A percentile compares a stretch with the other conserved stretches of the same genome.
These are phyloP conservation scores for Simmondsia chinensis DNA, from an alignment of 148 eudicot species.

Conservation along the genomic window DNA sequence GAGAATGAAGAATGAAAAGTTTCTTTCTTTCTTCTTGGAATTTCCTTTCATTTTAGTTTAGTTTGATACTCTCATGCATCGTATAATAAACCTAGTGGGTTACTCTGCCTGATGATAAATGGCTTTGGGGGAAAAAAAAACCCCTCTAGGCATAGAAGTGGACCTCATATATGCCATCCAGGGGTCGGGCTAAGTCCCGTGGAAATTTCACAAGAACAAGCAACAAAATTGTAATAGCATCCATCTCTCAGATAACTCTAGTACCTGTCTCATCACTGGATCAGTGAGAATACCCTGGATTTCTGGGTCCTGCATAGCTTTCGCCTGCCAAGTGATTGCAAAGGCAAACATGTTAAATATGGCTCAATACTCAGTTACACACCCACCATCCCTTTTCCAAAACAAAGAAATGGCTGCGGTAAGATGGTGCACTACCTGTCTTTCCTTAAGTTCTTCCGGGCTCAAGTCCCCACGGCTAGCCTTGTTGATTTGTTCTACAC, in stretches of 20 bases:
- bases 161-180: too few relatives aligned
- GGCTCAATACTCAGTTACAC: neutral
- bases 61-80: too few relatives aligned
- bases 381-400: neutral
- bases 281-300: slow-evolving; percentile 85
- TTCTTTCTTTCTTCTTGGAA: too few relatives aligned
- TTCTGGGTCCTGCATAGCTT: slow-evolving; percentile 98
- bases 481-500: slow-evolving; percentile 78
- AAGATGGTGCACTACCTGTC: slow-evolving; percentile 95
- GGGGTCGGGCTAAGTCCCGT: too few relatives aligned
- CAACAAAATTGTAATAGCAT: too few relatives aligned
- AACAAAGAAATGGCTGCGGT: neutral
- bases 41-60: too few relatives aligned
- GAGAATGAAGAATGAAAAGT: too few relatives aligned
- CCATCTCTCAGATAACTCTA: neutral
- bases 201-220: too few relatives aligned
- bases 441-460: slow-evolving; percentile 91
- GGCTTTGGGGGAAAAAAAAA: too few relatives aligned
- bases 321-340: slow-evolving; percentile 40
- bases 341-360: neutral
- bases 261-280: slow-evolving; percentile 98
- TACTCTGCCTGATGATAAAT: too few relatives aligned
- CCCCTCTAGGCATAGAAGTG: too few relatives aligned
- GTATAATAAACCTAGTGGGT: too few relatives aligned
- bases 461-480: slow-evolving; percentile 87